These are phyloP conservation scores for Sporopachydermia lactativora DNA, from an alignment of 805 yeast species.

Conservation along the genomic window DNA sequence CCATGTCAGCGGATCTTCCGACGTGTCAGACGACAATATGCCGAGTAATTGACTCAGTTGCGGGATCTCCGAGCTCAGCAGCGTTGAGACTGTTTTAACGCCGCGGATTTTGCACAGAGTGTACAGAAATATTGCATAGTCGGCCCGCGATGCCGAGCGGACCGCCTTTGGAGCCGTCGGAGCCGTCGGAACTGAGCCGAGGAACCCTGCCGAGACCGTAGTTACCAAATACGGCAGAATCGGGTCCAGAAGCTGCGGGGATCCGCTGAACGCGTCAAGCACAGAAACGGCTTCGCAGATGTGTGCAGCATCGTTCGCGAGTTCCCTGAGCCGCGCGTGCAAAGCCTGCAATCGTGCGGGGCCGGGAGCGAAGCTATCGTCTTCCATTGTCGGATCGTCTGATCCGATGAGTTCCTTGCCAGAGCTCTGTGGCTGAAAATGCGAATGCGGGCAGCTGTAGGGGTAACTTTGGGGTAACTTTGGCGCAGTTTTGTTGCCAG, in stretches of 20 bases:
- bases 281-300: too few species aligned
- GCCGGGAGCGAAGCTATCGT: too few species aligned
- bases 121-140: constrained; percentile 33
- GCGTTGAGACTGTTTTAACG: constrained; percentile 41
- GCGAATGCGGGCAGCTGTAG: too few species aligned
- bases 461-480: too few species aligned
- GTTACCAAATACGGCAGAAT: constrained; percentile 5
- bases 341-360: too few species aligned
- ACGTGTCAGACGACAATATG: constrained; percentile 3
- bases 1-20: constrained; percentile 23
- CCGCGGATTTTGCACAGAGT: constrained; percentile 52
- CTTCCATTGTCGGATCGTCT: too few species aligned
- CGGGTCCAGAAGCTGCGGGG: constrained; percentile 15
- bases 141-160: too few species aligned
- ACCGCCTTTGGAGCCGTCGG: constrained; percentile 2
- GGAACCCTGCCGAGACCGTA: constrained; percentile 3
- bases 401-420: too few species aligned
- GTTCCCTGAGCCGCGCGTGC: too few species aligned
- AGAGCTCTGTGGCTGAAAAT: too few species aligned
- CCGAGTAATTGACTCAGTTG: constrained; percentile 23
- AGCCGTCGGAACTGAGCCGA: constrained; percentile 12
- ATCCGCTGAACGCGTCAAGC: constrained; percentile 14
- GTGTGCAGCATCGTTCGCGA: too few species aligned
- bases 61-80: constrained; percentile 45
- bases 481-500: too few species aligned